phyloP scores from a whole-genome alignment of 2,329 filamentous ascomycete species.

The Botrytis deweyae region DNA sequence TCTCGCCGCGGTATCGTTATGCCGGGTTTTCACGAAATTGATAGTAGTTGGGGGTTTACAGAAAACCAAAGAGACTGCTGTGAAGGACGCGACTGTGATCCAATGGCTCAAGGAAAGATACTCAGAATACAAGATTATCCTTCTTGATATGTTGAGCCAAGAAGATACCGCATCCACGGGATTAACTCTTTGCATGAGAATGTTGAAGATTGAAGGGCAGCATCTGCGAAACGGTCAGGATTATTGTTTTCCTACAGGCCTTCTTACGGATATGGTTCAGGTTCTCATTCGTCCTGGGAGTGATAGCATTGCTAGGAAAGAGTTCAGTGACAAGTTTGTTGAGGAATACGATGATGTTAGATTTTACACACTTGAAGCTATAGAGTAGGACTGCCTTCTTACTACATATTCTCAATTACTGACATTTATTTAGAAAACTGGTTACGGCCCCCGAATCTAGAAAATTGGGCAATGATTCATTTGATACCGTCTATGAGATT shows the following conservation, averaged over 20 bases:
- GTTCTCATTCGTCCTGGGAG: slow-evolving; percentile 58
- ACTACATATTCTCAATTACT: slow-evolving; percentile 25
- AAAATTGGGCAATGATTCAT: slow-evolving; percentile 40
- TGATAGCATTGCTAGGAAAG: slow-evolving; percentile 59
- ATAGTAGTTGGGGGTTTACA: slow-evolving; percentile 71
- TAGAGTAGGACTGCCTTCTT: slow-evolving; percentile 58
- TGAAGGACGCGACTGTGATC: slow-evolving; percentile 72
- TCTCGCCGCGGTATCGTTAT: slow-evolving; percentile 75
- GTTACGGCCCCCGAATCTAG: slow-evolving; percentile 37
- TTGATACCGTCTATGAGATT: slow-evolving; percentile 60
- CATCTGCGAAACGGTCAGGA: slow-evolving; percentile 60
- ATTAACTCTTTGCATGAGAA: slow-evolving; percentile 76
- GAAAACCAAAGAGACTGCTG: slow-evolving; percentile 62
- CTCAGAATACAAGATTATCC: slow-evolving; percentile 63
- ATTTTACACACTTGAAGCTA: slow-evolving; percentile 74
- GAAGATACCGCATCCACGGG: slow-evolving; percentile 68
- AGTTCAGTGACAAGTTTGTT: slow-evolving; percentile 76
- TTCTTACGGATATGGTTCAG: slow-evolving; percentile 64
- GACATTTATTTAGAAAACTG: slow-evolving; percentile 36
- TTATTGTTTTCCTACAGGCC: slow-evolving; percentile 66
- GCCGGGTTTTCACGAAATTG: slow-evolving; percentile 80
- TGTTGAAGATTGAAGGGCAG: slow-evolving; percentile 76
- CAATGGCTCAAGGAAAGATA: slow-evolving; percentile 77
- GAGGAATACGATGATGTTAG: slow-evolving; percentile 81
- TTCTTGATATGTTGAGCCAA: slow-evolving; percentile 60